Evolutionary conservation across 2,329 filamentous ascomycete genomes (phyloP).

Genomic region (Dactylellina parvicollis): DNA sequence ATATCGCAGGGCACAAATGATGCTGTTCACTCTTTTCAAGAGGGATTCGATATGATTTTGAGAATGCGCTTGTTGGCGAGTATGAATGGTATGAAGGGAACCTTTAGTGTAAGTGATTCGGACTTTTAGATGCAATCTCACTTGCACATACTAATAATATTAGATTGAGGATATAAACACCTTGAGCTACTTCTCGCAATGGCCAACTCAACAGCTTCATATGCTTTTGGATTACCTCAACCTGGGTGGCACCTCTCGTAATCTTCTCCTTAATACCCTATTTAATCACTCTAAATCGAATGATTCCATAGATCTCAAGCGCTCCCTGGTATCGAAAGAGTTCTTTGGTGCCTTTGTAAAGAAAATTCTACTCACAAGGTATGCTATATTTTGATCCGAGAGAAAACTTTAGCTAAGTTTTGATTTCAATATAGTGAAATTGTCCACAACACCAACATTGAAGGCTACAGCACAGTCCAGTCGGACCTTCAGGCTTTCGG

Average conservation of each 20-base stretch:
- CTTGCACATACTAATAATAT: not conserved
- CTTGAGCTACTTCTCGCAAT: constrained; percentile 35
- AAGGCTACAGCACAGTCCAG: constrained; percentile 27
- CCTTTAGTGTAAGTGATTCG: constrained; percentile 2
- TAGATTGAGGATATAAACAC: constrained; percentile 35
- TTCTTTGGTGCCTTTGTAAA: constrained; percentile 14
- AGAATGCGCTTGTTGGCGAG: constrained; percentile 22
- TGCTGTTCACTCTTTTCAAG: constrained; percentile 16
- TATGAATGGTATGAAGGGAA: not conserved
- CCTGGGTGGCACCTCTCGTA: not conserved
- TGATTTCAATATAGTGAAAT: constrained; percentile 13
- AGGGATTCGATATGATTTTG: constrained; percentile 40
- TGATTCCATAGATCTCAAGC: constrained; percentile 15
- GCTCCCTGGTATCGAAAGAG: not conserved
- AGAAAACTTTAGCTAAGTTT: not conserved
- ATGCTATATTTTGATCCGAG: not conserved
- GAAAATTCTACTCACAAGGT: constrained; percentile 23
- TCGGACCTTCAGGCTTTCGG: constrained; percentile 26
- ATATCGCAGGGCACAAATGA: constrained; percentile 1
- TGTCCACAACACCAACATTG: constrained; percentile 37
- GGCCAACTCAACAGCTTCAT: constrained; percentile 22
- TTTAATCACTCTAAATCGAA: not conserved
- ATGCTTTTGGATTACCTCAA: not conserved
- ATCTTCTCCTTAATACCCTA: constrained; percentile 6
- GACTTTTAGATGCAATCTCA: not conserved